Evolutionary conservation across 805 yeast genomes (phyloP).

Genomic region (Starmerella bombicola): DNA sequence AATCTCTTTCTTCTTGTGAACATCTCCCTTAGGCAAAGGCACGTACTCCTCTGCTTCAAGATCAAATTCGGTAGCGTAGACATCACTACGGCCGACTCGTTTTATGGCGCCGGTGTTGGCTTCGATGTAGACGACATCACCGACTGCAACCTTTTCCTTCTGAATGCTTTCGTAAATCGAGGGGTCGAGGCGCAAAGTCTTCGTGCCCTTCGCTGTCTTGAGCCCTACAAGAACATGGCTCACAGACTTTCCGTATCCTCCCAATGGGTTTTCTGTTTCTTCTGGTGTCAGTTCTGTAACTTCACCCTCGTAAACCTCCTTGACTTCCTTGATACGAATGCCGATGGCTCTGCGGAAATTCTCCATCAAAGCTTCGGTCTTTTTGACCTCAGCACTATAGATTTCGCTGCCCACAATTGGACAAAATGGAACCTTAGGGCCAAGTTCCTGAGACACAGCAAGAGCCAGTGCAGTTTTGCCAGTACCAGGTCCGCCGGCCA

Average conservation of each 20-base stretch:
- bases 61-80: conserved; percentile 96
- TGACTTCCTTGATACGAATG: conserved; percentile 86
- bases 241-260: conserved; percentile 95
- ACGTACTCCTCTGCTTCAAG: conserved; percentile 98
- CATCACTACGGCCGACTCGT: conserved; percentile 96
- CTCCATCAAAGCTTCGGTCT: conserved; percentile 93
- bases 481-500: conserved; percentile 97
- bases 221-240: conserved; percentile 88
- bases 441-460: conserved; percentile 90
- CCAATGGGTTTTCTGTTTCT: conserved; percentile 91
- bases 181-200: conserved; percentile 79
- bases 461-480: conserved; percentile 96
- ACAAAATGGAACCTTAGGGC: conserved; percentile 94
- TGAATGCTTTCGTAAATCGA: conserved; percentile 86
- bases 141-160: conserved; percentile 86
- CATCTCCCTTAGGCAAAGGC: conserved; percentile 97
- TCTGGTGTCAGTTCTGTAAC: conserved; percentile 92
- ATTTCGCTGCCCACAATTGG: conserved; percentile 93
- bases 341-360: conserved; percentile 95
- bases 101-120: conserved; percentile 96
- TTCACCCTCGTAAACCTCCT: conserved; percentile 97
- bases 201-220: conserved; percentile 85
- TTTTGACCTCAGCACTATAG: conserved; percentile 90
- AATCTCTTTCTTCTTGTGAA: conserved; percentile 93
- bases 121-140: conserved; percentile 95